These are phyloP conservation scores for Kodamaea leandrae DNA, from an alignment of 805 yeast species.

Conservation along the genomic window DNA sequence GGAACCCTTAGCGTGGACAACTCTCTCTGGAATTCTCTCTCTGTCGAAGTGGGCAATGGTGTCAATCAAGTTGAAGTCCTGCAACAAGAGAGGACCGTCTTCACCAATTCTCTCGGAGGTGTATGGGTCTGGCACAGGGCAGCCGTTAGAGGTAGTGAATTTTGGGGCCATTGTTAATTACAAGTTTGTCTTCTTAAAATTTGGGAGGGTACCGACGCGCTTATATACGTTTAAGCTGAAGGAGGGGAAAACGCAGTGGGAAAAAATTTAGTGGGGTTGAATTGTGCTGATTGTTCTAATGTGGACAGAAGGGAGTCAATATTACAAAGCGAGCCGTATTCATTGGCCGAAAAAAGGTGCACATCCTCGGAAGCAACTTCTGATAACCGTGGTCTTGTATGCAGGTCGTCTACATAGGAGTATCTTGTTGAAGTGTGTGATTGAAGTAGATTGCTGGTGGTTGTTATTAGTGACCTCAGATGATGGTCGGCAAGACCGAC, in stretches of 20 bases:
- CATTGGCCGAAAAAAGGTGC: conserved; percentile 8
- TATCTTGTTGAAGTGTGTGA: too few relatives aligned
- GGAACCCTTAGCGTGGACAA: conserved; percentile 66
- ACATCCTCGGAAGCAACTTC: conserved; percentile 3
- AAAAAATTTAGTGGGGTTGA: conserved; percentile 8
- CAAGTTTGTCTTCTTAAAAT: neutral
- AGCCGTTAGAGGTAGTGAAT: conserved; percentile 71
- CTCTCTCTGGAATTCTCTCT: conserved; percentile 65
- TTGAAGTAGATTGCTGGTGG: neutral
- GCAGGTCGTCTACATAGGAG: conserved; percentile 1
- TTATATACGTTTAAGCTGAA: conserved; percentile 3
- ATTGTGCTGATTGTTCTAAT: conserved; percentile 2
- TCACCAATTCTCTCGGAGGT: conserved; percentile 54
- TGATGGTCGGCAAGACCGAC: neutral
- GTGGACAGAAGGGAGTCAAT: conserved; percentile 8
- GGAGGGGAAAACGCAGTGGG: conserved; percentile 6
- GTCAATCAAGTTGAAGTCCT: conserved; percentile 58
- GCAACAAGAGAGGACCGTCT: conserved; percentile 56
- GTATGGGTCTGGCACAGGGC: conserved; percentile 69
- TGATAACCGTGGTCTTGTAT: neutral
- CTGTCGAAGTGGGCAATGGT: conserved; percentile 58
- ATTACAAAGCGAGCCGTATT: conserved; percentile 9
- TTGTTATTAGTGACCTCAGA: neutral
- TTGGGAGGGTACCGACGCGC: neutral
- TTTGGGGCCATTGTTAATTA: conserved; percentile 47